Evolutionary conservation across 306 rosid genomes (phyloP).

Genomic region (Trifolium pratense): DNA sequence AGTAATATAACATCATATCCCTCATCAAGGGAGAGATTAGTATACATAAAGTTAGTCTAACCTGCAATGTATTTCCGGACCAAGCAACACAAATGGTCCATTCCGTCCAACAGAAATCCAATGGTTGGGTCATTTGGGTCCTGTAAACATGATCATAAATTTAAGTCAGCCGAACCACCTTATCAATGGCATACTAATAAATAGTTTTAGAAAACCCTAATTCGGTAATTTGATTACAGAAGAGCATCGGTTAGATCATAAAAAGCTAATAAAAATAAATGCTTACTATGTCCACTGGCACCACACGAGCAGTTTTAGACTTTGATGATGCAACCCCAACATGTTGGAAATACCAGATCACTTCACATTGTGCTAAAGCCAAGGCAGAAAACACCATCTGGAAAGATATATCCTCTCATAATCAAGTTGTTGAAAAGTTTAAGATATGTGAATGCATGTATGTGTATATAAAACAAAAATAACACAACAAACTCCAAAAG

Average conservation of each 20-base stretch:
- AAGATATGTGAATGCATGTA: constrained; percentile 23
- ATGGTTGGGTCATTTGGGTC: constrained; percentile 97
- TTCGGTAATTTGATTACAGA: constrained; percentile 23
- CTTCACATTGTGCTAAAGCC: constrained; percentile 98
- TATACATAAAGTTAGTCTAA: constrained; percentile 45
- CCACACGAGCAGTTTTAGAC: constrained; percentile 75
- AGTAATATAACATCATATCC: constrained; percentile 29
- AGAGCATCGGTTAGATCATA: constrained; percentile 6
- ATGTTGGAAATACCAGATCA: constrained; percentile 93
- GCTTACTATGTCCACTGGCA: constrained; percentile 85
- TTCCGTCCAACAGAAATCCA: constrained; percentile 94
- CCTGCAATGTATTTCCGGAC: constrained; percentile 98
- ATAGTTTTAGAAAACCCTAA: constrained; percentile 3
- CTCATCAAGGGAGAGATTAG: constrained; percentile 20
- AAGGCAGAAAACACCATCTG: constrained; percentile 98
- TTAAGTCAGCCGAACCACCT: constrained; percentile 48
- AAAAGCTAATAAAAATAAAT: constrained; percentile 36
- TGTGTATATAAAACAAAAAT: background rate
- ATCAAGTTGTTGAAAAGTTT: constrained; percentile 23
- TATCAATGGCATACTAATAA: constrained; percentile 7
- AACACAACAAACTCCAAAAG: constrained; percentile 12
- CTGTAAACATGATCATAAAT: constrained; percentile 53
- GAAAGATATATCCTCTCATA: constrained; percentile 47
- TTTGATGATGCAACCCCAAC: constrained; percentile 88
- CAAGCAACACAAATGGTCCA: constrained; percentile 92